Evolutionary conservation across 495 filamentous ascomycete genomes (phyloP), one percentile per base, ranked within the genome.

Genomic region (Bacidia gigantensis): DNA sequence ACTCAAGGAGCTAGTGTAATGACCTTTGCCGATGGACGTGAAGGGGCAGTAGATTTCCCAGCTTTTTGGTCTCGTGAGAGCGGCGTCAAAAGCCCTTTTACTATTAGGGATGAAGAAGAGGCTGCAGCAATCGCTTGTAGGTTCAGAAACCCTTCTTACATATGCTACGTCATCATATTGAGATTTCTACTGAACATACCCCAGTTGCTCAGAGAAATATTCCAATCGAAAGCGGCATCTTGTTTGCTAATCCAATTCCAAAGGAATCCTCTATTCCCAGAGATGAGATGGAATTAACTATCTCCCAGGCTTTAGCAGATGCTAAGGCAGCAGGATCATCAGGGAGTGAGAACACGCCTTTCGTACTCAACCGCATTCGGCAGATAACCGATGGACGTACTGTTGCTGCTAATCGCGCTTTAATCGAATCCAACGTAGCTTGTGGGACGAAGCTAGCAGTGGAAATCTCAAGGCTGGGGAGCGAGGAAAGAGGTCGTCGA

Each of bases 11-110:
- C 84, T 25, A 73, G 80, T 45, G 88, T 95, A 3, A 80, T 79
- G 20, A 95, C 92, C 0, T 98, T 96, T 72, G 80, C 87, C 2
- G 86, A 93, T 67, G 84, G 81, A 3, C 73, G 81, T 35, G 66
- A 67, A 39, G 78, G 77, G 26, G 64, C 71, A 10, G 75, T 94
- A 18, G 83, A 92, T 61, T 85, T 95, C 56, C 92, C 92, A 1
- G 85, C 84, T 2, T 98, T 98, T 64, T 98, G 82, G 75, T 82
- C 81, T 3, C 71, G 88, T 20, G 87, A 95, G 24, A 95, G 89
- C 62, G 84, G 87, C 3, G 61, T 84, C 32, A 80, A 71, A 56
- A 94, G 87, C 60, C 90, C 93, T 0, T 72, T 76, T 40, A 76
- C 82, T 11, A 73, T 94, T 25, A 66, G 81, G 53, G 71, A 83